phyloP scores from a whole-genome alignment of 495 filamentous ascomycete species.

The Daldinia caldariorum region DNA sequence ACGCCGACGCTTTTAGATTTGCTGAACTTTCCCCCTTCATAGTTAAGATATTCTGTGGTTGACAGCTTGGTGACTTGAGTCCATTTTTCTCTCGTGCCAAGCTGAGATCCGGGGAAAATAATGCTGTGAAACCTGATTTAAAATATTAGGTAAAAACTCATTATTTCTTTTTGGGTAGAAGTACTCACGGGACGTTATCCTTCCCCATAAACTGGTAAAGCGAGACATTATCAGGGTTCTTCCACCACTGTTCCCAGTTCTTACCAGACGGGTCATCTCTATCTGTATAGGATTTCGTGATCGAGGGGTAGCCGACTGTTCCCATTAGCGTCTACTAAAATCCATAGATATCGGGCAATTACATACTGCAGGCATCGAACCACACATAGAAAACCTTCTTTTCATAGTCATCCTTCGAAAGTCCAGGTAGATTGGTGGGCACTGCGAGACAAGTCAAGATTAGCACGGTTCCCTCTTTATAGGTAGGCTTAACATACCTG shows the following conservation, averaged over 20 bases:
- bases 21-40: conserved; percentile 95
- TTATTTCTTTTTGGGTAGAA: neutral
- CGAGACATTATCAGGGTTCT: conserved; percentile 84
- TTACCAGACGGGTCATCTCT: conserved; percentile 35
- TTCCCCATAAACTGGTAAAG: conserved; percentile 99
- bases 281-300: conserved; percentile 90
- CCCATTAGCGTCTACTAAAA: conserved; percentile 9
- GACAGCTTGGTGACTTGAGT: conserved; percentile 89
- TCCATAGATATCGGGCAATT: neutral
- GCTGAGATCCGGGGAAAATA: conserved; percentile 88
- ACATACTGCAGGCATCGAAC: conserved; percentile 88
- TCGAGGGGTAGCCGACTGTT: conserved; percentile 85
- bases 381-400: conserved; percentile 95
- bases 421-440: conserved; percentile 47
- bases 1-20: conserved; percentile 91
- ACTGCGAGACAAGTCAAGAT: conserved; percentile 34
- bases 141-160: conserved; percentile 15
- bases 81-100: conserved; percentile 87
- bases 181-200: conserved; percentile 92
- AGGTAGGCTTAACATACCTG: conserved; percentile 54
- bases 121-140: conserved; percentile 56
- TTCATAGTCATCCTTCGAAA: conserved; percentile 73
- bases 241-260: conserved; percentile 97
- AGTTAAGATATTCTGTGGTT: conserved; percentile 95
- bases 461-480: conserved; percentile 2